Base-by-base conservation (phyloP, 805 yeast species). In the Pichia cephalocereana region DNA sequence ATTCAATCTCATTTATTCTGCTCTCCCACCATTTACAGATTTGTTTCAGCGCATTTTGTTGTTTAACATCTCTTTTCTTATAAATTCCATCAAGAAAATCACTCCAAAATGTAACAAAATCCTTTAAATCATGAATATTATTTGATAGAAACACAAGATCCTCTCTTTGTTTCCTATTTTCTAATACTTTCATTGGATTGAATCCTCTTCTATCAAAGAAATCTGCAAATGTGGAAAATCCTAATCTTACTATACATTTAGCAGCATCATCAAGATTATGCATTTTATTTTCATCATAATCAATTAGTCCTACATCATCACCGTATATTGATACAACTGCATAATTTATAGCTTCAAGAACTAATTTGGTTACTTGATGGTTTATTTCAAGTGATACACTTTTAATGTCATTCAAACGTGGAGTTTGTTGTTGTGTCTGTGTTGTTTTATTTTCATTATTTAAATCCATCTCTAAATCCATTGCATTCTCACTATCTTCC, bases 211-310 rank as follows among this genome's bases (percentile, higher is more conserved):
- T 46, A 3, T 47, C 48, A 48, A 82, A 76, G 48, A 72, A 75
- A 3, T 68, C 76, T 5, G 73, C 61, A 57, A 85, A 85, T 1
- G 78, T 83, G 1, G 88, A 71, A 1, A 77, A 58, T 74, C 80
- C 73, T 55, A 69, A 77, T 53, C 75, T 60, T 8, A 65, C 63
- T 14, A 85, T 58, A 6, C 67, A 61, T 1, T 62, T 54, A 2
- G 75, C 62, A 23, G 79, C 71, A 47, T 74, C 79, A 3, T 40
- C 44, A n/a, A 83, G 54, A 9, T 66, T 62, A 0, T 38, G 39
- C 2, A 76, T 52, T 2, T 57, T 36, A 15, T 62, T 53, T 11
- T 68, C 65, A 23, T 72, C 63, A 57, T 79, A 83, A 0, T 73
- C 80, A 5, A 81, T 52, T 37, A 80, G 58, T 3, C 68, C 75